Evolutionary conservation across 1,284 basidiomycete genomes (phyloP), one percentile per base, ranked within the genome.

Genomic region (Ceratobasidium sp.): DNA sequence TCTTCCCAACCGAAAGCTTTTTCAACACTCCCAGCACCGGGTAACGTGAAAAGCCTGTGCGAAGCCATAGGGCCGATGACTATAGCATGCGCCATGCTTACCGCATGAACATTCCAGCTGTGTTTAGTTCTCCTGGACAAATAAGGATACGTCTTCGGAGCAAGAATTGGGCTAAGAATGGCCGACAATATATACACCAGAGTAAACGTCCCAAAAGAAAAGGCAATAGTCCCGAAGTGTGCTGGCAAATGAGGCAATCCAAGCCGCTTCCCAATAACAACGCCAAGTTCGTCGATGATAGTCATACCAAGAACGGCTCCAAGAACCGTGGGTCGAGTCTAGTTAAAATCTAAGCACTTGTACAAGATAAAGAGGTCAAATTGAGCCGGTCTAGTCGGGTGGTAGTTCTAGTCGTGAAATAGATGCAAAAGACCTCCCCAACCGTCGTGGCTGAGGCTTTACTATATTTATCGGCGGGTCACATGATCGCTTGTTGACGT

Each of bases 1-100:
- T 68, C 57, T 37, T 77, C 59, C 75, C 74, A 79, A n/a, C 78
- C 78, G 57, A 79, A 78, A 15, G 77, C 78, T 56, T 75, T 71
- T 56, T 79, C 70, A 29, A 54, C 49, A 46, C 56, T 54, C 37
- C 15, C 62, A 64, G 61, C 57, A 37, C 37, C 44, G 13, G 62
- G 52, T 46, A 59, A 25, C 46, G 34, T 70, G 61, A 62, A 49
- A 7, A 65, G 46, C 29, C 71, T n/a, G 37, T 74, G 65, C 19
- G 66, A 13, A 19, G 78, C 76, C 77, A 79, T 76, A 9, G 78
- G 78, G 17, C 73, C 59, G 29, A 78, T 71, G 40, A 76, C 37
- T 15, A 78, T 2, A 34, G 71, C 77, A 40, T 79, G 77, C 8
- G 54, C 66, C 65, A 79, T 67, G 43, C 69, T 73, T 9, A 79